A percentile compares a stretch with the other conserved stretches of the same genome.
phyloP scores from a whole-genome alignment of 2,329 filamentous ascomycete species.

The Fusarium sp. region DNA sequence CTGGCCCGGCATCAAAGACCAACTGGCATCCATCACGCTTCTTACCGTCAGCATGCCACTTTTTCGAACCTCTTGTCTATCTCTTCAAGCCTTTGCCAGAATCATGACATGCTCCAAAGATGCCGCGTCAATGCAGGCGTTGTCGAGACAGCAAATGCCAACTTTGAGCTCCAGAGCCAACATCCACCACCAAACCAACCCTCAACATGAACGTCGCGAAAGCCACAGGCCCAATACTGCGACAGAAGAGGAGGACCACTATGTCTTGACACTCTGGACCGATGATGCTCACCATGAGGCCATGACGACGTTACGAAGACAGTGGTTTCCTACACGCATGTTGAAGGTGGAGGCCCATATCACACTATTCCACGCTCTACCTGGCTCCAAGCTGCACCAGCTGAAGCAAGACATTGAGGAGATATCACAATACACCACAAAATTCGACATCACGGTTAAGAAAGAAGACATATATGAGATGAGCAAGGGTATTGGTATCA shows the following conservation, averaged over 20 bases:
- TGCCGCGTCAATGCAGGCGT: not conserved
- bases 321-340: slow-evolving; percentile 24
- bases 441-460: slow-evolving; percentile 1
- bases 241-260: slow-evolving; percentile 5
- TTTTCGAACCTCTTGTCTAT: not conserved
- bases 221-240: slow-evolving; percentile 6
- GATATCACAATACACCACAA: not conserved
- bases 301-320: slow-evolving; percentile 21
- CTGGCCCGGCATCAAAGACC: not conserved
- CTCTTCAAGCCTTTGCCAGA: not conserved
- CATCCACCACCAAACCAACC: slow-evolving; percentile 9
- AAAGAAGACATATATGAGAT: slow-evolving; percentile 21
- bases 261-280: slow-evolving; percentile 27
- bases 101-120: not conserved
- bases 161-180: not conserved
- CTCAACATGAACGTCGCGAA: slow-evolving; percentile 26
- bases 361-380: slow-evolving; percentile 33
- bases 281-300: slow-evolving; percentile 15
- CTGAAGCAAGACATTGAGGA: slow-evolving; percentile 12
- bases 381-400: slow-evolving; percentile 18
- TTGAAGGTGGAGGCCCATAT: slow-evolving; percentile 33
- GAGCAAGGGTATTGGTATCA: slow-evolving; percentile 29
- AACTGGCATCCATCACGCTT: not conserved
- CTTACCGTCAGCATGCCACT: not conserved
- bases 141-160: not conserved